These are phyloP conservation scores for Acanthamoeba royreba DNA, from an alignment of 208 protist species.

Conservation along the genomic window DNA sequence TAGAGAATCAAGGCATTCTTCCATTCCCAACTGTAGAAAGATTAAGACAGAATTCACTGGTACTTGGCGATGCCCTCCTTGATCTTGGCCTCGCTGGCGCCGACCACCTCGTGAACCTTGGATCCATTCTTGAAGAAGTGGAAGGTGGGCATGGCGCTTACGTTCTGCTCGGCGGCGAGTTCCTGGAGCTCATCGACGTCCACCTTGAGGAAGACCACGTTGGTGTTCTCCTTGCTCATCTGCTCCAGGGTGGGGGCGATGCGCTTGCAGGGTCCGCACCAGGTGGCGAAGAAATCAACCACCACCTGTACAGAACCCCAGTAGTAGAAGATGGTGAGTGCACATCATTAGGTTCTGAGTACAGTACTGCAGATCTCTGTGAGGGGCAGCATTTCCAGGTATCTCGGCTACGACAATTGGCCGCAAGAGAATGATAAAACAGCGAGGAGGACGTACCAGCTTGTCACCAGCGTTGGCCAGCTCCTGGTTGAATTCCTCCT, in stretches of 20 bases:
- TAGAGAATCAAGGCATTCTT: no score
- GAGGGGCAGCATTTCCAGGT: neutral
- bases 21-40: no score
- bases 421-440: neutral
- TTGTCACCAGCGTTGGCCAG: conserved; percentile 21
- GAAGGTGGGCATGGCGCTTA: conserved; percentile 68
- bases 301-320: conserved; percentile 14
- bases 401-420: neutral
- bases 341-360: neutral
- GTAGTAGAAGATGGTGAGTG: neutral
- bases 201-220: conserved; percentile 67
- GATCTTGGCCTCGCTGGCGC: conserved; percentile 60
- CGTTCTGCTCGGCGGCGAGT: neutral
- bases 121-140: conserved; percentile 64
- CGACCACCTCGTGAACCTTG: conserved; percentile 47
- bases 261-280: conserved; percentile 65
- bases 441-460: neutral
- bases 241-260: conserved; percentile 53
- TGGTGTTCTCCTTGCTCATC: neutral
- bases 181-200: conserved; percentile 65
- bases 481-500: conserved; percentile 39
- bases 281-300: conserved; percentile 62
- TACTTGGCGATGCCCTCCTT: conserved; percentile 20
- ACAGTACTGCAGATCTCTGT: neutral
- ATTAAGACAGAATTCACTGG: neutral